These are phyloP conservation scores for Podila epicladia DNA, from an alignment of 192 early-diverging fungal genomes.

Conservation along the genomic window DNA sequence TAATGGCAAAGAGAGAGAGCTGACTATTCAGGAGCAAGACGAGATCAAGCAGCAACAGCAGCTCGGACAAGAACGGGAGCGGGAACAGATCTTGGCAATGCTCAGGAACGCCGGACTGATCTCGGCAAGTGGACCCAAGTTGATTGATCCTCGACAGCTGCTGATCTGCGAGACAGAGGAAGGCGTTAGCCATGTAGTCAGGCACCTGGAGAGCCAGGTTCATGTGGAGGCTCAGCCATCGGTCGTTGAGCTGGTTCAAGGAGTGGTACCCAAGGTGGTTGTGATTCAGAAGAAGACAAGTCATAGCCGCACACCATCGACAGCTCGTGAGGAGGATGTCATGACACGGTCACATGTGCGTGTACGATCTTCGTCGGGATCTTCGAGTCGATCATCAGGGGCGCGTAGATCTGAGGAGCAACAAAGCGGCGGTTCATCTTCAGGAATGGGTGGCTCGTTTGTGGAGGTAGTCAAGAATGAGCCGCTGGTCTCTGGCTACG, in stretches of 20 bases:
- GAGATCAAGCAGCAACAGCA: constrained; percentile 31
- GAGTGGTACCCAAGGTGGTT: constrained; percentile 47
- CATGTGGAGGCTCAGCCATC: constrained; percentile 70
- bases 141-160: constrained; percentile 72
- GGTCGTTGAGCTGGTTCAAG: constrained; percentile 51
- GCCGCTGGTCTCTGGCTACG: constrained; percentile 43
- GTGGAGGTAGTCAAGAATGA: constrained; percentile 35
- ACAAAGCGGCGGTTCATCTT: not conserved
- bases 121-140: constrained; percentile 24
- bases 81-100: constrained; percentile 61
- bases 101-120: constrained; percentile 54
- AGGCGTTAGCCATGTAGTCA: constrained; percentile 74
- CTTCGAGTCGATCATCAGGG: constrained; percentile 7
- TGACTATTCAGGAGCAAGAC: constrained; percentile 34
- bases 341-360: constrained; percentile 45
- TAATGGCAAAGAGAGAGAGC: constrained; percentile 13
- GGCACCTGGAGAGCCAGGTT: constrained; percentile 69
- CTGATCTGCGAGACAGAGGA: constrained; percentile 75
- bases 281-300: constrained; percentile 44
- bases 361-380: constrained; percentile 20
- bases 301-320: constrained; percentile 25
- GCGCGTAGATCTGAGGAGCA: not conserved
- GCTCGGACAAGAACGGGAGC: constrained; percentile 63
- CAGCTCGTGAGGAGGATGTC: constrained; percentile 10
- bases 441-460: constrained; percentile 44